These are phyloP conservation scores for Apostasia shenzhenica DNA, from an alignment of 106 monocot species.

Conservation along the genomic window DNA sequence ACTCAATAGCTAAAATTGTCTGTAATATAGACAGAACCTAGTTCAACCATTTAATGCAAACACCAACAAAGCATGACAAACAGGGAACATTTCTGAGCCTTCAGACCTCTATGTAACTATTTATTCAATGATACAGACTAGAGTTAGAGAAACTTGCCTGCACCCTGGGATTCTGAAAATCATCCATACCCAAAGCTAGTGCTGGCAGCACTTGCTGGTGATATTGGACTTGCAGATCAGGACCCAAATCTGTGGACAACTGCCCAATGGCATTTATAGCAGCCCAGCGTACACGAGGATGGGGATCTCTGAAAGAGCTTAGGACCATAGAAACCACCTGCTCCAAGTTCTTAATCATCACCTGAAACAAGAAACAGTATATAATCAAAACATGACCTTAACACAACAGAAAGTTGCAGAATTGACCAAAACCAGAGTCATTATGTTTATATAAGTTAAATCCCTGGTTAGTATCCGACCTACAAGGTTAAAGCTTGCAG, in stretches of 20 bases:
- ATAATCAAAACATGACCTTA: background rate
- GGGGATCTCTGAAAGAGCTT: conserved; percentile 76
- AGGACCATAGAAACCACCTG: conserved; percentile 88
- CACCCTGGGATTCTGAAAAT: conserved; percentile 95
- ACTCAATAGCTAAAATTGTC: no score
- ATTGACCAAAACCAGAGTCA: no score
- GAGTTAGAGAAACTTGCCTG: conserved; percentile 41
- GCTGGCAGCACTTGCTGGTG: conserved; percentile 82
- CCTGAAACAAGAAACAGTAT: conserved; percentile 29
- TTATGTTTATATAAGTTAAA: no score
- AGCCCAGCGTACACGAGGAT: conserved; percentile 92
- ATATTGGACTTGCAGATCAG: conserved; percentile 83
- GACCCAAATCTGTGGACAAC: conserved; percentile 89
- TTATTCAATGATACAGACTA: no score
- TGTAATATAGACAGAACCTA: no score
- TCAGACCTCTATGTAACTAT: no score
- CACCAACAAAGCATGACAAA: no score
- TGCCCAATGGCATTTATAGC: conserved; percentile 96
- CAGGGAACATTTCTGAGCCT: no score
- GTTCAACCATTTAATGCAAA: no score
- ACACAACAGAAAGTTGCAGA: background rate
- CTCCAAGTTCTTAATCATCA: conserved; percentile 91
- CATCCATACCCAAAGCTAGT: conserved; percentile 88
- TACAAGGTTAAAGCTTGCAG: no score
- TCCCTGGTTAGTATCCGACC: no score